Percentiles rank a stretch among this genome's conserved stretches.
These are phyloP conservation scores for Elsinoe ampelina DNA, from an alignment of 2,329 filamentous ascomycete species.

Conservation along the genomic window DNA sequence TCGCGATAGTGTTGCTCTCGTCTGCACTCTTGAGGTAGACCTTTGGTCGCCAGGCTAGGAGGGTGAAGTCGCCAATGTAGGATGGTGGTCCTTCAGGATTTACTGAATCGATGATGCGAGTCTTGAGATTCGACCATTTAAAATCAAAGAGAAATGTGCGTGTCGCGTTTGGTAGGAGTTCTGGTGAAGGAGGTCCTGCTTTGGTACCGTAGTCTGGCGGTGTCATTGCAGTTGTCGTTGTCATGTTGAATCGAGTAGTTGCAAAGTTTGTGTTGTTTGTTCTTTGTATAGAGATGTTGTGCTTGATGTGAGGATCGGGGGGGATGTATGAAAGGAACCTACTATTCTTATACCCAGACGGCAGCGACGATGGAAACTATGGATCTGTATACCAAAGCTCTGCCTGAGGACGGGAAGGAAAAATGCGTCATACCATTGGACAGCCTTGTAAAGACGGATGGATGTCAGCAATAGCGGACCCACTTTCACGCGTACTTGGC, in stretches of 20 bases:
- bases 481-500: conserved; percentile 8
- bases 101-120: background rate
- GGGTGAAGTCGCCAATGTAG: conserved; percentile 3
- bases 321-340: background rate
- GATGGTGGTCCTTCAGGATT: background rate
- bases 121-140: conserved; percentile 5
- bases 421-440: conserved; percentile 1
- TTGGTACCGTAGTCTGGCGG: background rate
- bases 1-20: background rate
- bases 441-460: background rate
- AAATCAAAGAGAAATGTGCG: conserved; percentile 3
- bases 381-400: background rate
- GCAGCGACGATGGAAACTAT: background rate
- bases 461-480: background rate
- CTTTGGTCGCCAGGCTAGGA: background rate
- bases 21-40: background rate
- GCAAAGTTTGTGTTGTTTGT: too few species aligned
- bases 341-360: background rate
- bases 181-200: background rate
- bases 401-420: background rate
- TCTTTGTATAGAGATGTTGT: background rate
- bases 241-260: too few species aligned
- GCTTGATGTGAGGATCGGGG: background rate
- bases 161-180: background rate
- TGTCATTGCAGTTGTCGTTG: background rate